Percentiles rank a stretch among this genome's conserved stretches.
Conservation (phyloP, 2,329 filamentous ascomycete species). For the Epichloe hybrida region DNA sequence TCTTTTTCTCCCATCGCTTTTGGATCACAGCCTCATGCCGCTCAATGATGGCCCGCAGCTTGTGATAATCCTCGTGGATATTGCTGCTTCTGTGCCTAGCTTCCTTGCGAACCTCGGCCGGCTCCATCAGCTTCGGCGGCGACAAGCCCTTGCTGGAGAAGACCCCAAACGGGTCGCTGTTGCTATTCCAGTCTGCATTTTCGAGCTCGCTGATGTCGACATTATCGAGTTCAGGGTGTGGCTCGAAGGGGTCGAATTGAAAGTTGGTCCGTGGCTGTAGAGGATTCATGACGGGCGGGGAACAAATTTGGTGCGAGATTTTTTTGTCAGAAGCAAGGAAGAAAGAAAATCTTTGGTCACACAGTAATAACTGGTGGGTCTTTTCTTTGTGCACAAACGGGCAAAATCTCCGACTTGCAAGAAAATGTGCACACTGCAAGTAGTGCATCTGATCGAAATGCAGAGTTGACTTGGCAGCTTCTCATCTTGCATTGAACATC, state of each 20-base stretch:
- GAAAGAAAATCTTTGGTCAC: too few species aligned
- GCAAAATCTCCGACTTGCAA: too few species aligned
- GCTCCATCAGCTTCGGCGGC: not conserved
- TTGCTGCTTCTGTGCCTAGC: constrained; percentile 4
- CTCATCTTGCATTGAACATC: too few species aligned
- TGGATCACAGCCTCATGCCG: constrained; percentile 37
- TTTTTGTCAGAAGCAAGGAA: too few species aligned
- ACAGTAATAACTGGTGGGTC: too few species aligned
- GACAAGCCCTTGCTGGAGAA: constrained; percentile 1
- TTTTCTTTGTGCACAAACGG: too few species aligned
- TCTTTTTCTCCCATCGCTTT: constrained; percentile 43
- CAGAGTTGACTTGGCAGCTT: too few species aligned
- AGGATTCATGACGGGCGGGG: not conserved
- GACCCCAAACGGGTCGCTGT: constrained; percentile 1
- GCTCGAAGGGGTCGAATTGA: constrained; percentile 4
- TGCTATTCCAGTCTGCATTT: not conserved
- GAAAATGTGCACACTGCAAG: too few species aligned
- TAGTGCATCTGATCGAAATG: too few species aligned
- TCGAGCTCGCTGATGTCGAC: not conserved
- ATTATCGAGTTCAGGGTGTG: not conserved
- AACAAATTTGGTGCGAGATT: too few species aligned
- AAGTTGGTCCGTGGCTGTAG: constrained; percentile 1
- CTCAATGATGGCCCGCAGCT: constrained; percentile 28
- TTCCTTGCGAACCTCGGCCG: constrained; percentile 6
- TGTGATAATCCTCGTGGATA: constrained; percentile 23